phyloP scores from a whole-genome alignment of 345 rosid genomes.

The Erysimum cheiranthoides region DNA sequence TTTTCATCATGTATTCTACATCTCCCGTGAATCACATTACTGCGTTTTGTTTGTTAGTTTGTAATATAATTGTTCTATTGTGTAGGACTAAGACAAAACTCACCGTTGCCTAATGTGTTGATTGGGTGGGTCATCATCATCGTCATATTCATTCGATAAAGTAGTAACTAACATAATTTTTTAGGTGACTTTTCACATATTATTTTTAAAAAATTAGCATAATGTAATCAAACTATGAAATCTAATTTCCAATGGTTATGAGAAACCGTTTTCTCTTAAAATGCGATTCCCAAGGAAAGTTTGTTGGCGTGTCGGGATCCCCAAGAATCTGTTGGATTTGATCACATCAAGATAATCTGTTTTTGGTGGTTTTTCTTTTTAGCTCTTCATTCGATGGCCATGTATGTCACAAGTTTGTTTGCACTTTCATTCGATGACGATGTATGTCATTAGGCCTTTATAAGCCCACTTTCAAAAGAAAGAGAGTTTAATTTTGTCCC shows the following conservation, averaged over 20 bases:
- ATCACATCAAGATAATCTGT: background rate
- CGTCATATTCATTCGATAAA: background rate
- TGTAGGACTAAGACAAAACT: background rate
- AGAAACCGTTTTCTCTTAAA: background rate
- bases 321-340: background rate
- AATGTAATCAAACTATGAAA: background rate
- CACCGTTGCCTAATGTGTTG: slow-evolving; percentile 1
- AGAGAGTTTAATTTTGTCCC: slow-evolving; percentile 6
- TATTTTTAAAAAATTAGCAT: background rate
- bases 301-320: background rate
- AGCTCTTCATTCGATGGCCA: background rate
- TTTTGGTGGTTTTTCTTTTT: background rate
- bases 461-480: background rate
- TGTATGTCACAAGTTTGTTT: background rate
- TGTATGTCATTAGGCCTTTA: background rate
- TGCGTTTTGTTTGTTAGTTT: background rate
- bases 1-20: background rate
- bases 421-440: background rate
- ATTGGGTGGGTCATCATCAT: background rate
- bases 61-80: background rate
- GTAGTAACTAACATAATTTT: background rate
- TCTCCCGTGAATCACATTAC: too few species aligned
- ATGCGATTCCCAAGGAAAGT: slow-evolving; percentile 17
- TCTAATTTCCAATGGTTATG: background rate
- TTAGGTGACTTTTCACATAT: background rate